These are phyloP conservation scores for Myxozyma melibiosi DNA, from an alignment of 805 yeast species.

Conservation along the genomic window DNA sequence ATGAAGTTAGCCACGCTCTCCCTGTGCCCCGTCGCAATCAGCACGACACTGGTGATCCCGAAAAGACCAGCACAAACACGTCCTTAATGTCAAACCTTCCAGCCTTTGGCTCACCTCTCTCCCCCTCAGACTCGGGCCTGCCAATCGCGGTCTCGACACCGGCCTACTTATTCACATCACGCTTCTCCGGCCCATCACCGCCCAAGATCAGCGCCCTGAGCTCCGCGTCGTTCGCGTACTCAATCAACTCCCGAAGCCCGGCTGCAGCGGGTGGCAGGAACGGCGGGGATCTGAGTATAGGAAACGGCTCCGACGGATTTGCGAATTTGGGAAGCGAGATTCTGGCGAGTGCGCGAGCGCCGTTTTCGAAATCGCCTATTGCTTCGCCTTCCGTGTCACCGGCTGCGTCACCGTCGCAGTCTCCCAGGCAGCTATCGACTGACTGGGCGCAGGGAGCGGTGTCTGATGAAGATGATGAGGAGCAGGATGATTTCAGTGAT, in stretches of 20 bases:
- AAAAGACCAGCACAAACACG: not conserved
- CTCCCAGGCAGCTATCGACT: not conserved
- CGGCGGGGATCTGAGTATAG: not conserved
- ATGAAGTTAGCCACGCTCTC: not conserved
- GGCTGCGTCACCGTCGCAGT: not conserved
- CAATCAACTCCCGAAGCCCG: not conserved
- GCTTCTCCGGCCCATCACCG: not conserved
- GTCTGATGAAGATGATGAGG: not conserved
- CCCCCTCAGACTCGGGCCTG: conserved; percentile 8
- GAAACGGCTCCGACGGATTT: not conserved
- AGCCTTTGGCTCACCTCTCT: conserved; percentile 5
- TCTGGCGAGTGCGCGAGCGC: not conserved
- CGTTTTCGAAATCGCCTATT: conserved; percentile 10
- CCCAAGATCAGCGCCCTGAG: not conserved
- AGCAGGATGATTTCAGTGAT: not conserved
- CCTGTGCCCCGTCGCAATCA: not conserved
- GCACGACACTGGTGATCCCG: not conserved
- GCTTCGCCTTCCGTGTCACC: conserved; percentile 3
- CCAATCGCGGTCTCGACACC: conserved; percentile 15
- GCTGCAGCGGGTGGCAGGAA: not conserved
- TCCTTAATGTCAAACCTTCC: not conserved
- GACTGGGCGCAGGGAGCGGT: not conserved
- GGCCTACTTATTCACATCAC: not conserved
- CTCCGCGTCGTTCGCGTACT: too few species aligned
- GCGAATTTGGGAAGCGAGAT: conserved; percentile 11